phyloP scores from a whole-genome alignment of 257 asterid genomes.

The Scutellaria galericulata region DNA sequence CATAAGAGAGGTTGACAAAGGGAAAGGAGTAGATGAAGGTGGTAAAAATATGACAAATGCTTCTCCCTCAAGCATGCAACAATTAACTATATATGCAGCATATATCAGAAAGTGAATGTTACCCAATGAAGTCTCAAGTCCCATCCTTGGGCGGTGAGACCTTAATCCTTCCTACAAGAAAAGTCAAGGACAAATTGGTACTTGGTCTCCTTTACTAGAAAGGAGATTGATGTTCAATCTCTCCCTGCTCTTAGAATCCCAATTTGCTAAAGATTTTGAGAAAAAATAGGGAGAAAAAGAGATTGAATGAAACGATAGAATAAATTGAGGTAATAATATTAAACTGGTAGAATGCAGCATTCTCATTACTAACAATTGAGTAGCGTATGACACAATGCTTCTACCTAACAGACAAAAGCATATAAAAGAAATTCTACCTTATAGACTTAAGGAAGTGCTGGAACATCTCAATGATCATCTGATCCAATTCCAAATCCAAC shows the following conservation, averaged over 20 bases:
- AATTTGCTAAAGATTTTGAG: conserved; percentile 1
- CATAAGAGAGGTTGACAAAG: not conserved
- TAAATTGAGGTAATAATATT: conserved; percentile 19
- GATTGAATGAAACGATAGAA: not conserved
- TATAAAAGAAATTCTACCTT: conserved; percentile 48
- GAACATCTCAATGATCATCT: conserved; percentile 80
- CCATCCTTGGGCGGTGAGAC: not conserved
- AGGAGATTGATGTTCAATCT: not conserved
- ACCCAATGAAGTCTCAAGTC: not conserved
- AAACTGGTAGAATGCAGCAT: not conserved
- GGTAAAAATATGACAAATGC: not conserved
- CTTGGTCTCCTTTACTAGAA: not conserved
- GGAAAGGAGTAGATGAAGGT: not conserved
- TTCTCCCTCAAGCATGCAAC: not conserved
- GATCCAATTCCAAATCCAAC: conserved; percentile 93
- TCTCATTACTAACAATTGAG: conserved; percentile 11
- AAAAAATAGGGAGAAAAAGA: not conserved
- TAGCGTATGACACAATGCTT: not conserved
- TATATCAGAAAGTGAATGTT: not conserved
- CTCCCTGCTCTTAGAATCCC: not conserved
- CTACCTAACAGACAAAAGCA: conserved; percentile 7
- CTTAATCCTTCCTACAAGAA: not conserved
- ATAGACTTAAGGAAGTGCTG: conserved; percentile 70
- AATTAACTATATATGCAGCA: not conserved
- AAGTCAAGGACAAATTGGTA: not conserved